Evolutionary conservation across 192 early-diverging fungal genomes (phyloP).

Genomic region (Gaertneriomyces sp.): DNA sequence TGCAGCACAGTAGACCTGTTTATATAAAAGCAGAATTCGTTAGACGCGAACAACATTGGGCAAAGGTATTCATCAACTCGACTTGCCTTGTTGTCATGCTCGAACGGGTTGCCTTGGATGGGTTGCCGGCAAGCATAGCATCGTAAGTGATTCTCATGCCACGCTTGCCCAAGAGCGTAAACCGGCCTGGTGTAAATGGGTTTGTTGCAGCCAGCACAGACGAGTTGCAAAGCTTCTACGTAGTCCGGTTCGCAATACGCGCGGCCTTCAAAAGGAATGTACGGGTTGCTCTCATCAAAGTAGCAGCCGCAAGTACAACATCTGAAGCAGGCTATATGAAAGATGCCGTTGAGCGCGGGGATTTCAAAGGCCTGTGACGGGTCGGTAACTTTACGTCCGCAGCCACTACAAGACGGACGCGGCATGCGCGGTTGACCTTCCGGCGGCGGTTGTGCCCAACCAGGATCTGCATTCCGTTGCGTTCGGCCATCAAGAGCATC

Average conservation of each 20-base stretch:
- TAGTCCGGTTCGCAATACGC: constrained; percentile 64
- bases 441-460: background rate
- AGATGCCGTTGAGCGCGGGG: constrained; percentile 20
- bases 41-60: background rate
- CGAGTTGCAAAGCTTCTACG: constrained; percentile 34
- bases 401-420: constrained; percentile 23
- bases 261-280: constrained; percentile 55
- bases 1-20: constrained; percentile 60
- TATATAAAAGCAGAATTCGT: background rate
- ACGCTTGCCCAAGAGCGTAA: constrained; percentile 32
- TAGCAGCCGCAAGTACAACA: constrained; percentile 53
- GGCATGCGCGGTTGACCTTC: background rate
- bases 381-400: constrained; percentile 24
- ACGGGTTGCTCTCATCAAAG: constrained; percentile 48
- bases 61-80: background rate
- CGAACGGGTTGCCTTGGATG: constrained; percentile 35
- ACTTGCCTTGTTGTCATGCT: constrained; percentile 51
- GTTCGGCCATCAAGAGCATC: background rate
- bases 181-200: constrained; percentile 52
- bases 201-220: constrained; percentile 58
- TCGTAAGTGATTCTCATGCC: constrained; percentile 36
- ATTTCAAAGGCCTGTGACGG: constrained; percentile 31
- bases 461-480: constrained; percentile 3
- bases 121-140: constrained; percentile 33
- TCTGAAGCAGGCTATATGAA: constrained; percentile 22